Base-by-base conservation (phyloP, 352 stramenopile species). In the Peronospora tabacina region DNA sequence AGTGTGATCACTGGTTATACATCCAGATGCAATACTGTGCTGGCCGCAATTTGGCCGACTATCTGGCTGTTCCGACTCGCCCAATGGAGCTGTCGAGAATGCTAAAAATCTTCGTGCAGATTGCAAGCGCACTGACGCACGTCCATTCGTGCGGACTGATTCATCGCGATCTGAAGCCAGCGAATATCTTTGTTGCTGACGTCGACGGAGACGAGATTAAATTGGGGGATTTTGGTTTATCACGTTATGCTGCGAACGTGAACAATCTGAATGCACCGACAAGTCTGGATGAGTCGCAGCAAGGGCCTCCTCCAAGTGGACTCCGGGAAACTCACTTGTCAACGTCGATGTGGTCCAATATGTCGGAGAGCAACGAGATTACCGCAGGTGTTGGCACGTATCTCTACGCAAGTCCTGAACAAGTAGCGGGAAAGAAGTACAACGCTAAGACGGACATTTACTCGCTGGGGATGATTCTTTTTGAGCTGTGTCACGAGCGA, bases 1-100 rank as follows among this genome's bases (percentile, higher is more conserved):
- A 68, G 26, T 89, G 75, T 53, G 85, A 94, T 40, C 84, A 95
- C 52, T 90, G 81, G 78, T 54, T 96, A 43, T 96, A 93, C 54
- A 96, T 96, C 41, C 85, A 96, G 56, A 96, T 96, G 87, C 82
- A 90, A 48, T 94, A 94, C 61, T 96, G 85, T 61, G 82, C 82
- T 13, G 77, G 72, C 0, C 72, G 83, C 36, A 95, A 89, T 19
- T 72, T 96, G n/a, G 78, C 70, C 8, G 79, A 95, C 35, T 94
- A 89, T 57, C 52, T 95, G 36, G 65, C 75, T 16, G 59, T 90
- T 13, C 77, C 78, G 4, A 79, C 58, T 6, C 75, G 79, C 3
- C 66, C 72, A 12, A 87, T 92, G 69, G 66, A 92, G 56, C 52
- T 94, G 37, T 56, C 76, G 10, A 78, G 85, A 44, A 70, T 93